phyloP scores from a whole-genome alignment of 305 asterid species.

The Solanum hybrid region DNA sequence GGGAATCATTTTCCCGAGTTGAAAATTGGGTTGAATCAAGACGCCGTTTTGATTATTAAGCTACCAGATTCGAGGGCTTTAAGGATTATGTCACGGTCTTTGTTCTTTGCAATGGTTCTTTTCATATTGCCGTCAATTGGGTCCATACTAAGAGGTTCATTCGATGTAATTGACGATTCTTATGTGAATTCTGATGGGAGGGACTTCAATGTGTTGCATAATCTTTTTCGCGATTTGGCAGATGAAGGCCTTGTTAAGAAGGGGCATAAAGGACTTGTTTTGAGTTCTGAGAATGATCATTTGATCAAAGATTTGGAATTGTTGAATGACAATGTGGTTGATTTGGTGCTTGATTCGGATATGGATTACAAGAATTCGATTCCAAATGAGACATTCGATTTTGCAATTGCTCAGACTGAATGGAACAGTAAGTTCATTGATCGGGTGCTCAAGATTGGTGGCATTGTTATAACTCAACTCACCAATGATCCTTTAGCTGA shows the following conservation, averaged over 20 bases:
- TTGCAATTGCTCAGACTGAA: slow-evolving; percentile 24
- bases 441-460: slow-evolving; percentile 32
- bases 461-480: slow-evolving; percentile 40
- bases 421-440: slow-evolving; percentile 15
- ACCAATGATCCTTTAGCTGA: slow-evolving; percentile 26
- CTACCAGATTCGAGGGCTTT: slow-evolving; percentile 44
- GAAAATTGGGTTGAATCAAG: slow-evolving; percentile 20
- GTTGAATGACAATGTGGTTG: slow-evolving; percentile 23
- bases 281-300: slow-evolving; percentile 20
- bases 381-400: slow-evolving; percentile 39
- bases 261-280: slow-evolving; percentile 48
- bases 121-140: slow-evolving; percentile 25
- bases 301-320: slow-evolving; percentile 17
- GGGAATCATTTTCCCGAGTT: slow-evolving; percentile 5
- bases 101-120: slow-evolving; percentile 45
- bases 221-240: slow-evolving; percentile 40
- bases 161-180: not conserved
- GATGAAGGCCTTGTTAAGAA: slow-evolving; percentile 55
- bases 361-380: slow-evolving; percentile 1
- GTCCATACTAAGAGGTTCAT: slow-evolving; percentile 22
- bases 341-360: slow-evolving; percentile 26
- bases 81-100: slow-evolving; percentile 41
- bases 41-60: slow-evolving; percentile 32
- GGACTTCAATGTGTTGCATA: slow-evolving; percentile 25
- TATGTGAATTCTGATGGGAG: not conserved